Evolutionary conservation across 306 rosid species (phyloP), one percentile per base, ranked within the genome.

Genomic region (Vicia villosa): DNA sequence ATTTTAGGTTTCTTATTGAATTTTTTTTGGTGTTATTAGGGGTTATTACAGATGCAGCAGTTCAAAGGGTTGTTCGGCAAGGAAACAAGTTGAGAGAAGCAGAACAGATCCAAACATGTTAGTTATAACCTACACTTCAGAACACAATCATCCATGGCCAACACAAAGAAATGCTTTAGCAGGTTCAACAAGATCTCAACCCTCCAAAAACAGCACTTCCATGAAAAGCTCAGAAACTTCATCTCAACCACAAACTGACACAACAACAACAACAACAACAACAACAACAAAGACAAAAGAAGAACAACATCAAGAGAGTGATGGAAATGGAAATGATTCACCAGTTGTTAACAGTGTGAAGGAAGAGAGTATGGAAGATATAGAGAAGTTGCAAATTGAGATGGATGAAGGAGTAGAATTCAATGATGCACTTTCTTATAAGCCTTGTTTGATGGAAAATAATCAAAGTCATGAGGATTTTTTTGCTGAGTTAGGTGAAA

Each of bases 81-180:
- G 98, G 67, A 92, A 92, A 81, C 98, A 92, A 72, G 98, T 92
- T 6, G 98, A 92, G 77, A 79, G 98, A 19, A 89, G 96, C 79
- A 83, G 98, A 17, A 85, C 91, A 19, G 95, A 92, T 38, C 96
- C 98, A 66, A 92, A 89, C 86, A 88, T 92, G 98, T 78, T 92
- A 74, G 98, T 92, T 16, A 89, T 92, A 12, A 92, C 98, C 5
- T 92, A 92, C 84, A 92, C 95, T 10, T 92, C 98, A 13, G 98
- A 92, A 77, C 98, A 92, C 85, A 92, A 92, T 59, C 98, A 92
- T 84, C 93, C 98, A 59, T 92, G 96, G 98, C 98, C 98, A 17
- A 92, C 98, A 40, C 98, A 92, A 65, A 84, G 96, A 58, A 92
- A 92, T 41, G 98, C 96, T 16, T 86, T 92, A 5, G 97, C 97